Percentiles rank a stretch among this genome's conserved stretches.
Evolutionary conservation across 768 basidiomycete genomes (phyloP).

Genomic region (Ramaria rubella): DNA sequence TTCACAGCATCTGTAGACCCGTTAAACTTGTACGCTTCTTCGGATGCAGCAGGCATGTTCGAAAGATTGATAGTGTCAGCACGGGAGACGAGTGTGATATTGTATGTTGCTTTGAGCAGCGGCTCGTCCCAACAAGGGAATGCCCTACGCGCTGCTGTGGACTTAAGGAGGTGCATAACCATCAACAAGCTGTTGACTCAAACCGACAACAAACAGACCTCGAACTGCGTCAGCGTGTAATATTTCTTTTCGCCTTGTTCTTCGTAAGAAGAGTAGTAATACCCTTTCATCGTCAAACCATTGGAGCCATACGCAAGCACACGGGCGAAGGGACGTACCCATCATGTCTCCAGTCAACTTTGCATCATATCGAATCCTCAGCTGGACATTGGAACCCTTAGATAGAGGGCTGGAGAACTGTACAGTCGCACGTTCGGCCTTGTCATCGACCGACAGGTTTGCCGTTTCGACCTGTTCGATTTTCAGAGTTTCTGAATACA

Average conservation of each 20-base stretch:
- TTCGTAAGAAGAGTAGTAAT: conserved; percentile 67
- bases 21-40: conserved; percentile 38
- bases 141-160: conserved; percentile 64
- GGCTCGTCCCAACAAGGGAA: conserved; percentile 96
- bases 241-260: conserved; percentile 55
- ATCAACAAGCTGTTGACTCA: background rate
- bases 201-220: conserved; percentile 32
- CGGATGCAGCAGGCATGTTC: conserved; percentile 79
- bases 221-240: conserved; percentile 87
- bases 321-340: conserved; percentile 45
- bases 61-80: conserved; percentile 67
- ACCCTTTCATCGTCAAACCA: conserved; percentile 25
- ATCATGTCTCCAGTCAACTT: conserved; percentile 66
- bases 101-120: conserved; percentile 76
- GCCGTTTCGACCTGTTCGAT: conserved; percentile 39
- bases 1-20: background rate
- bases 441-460: conserved; percentile 49
- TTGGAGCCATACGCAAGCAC: no score
- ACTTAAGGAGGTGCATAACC: no score
- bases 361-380: conserved; percentile 63
- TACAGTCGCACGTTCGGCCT: conserved; percentile 60
- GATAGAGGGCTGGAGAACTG: conserved; percentile 52
- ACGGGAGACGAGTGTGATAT: conserved; percentile 74
- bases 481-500: conserved; percentile 51
- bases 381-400: conserved; percentile 59